A percentile compares a stretch with the other conserved stretches of the same genome.
These are phyloP conservation scores for Ceratocystis eucalypticola DNA, from an alignment of 2,329 filamentous ascomycete genomes.

Conservation along the genomic window DNA sequence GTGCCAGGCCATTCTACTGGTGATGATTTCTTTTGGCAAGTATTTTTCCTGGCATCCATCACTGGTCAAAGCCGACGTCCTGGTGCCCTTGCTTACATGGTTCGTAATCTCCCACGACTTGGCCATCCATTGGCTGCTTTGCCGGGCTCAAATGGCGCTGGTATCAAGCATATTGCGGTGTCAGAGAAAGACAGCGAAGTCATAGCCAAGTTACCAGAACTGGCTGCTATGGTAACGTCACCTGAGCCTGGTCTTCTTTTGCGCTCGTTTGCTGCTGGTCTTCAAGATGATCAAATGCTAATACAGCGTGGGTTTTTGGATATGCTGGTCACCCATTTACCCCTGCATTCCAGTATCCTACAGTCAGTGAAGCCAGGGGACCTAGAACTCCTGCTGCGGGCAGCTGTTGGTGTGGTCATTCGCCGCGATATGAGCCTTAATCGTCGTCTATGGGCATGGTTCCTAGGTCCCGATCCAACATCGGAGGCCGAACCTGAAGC, in stretches of 20 bases:
- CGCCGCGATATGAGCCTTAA: slow-evolving; percentile 95
- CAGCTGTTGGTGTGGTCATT: slow-evolving; percentile 75
- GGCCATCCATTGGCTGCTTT: slow-evolving; percentile 31
- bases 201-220: slow-evolving; percentile 16
- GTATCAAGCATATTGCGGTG: slow-evolving; percentile 26
- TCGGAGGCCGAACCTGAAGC: slow-evolving; percentile 13
- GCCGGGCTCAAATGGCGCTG: slow-evolving; percentile 25
- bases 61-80: slow-evolving; percentile 74
- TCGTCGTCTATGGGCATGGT: slow-evolving; percentile 87
- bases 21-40: slow-evolving; percentile 95
- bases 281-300: slow-evolving; percentile 74
- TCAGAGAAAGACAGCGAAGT: slow-evolving; percentile 28
- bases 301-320: slow-evolving; percentile 93
- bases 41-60: slow-evolving; percentile 84
- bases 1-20: slow-evolving; percentile 43
- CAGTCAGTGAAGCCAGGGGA: slow-evolving; percentile 64
- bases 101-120: slow-evolving; percentile 60
- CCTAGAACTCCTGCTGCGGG: slow-evolving; percentile 65
- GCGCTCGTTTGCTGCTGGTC: slow-evolving; percentile 80
- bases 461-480: slow-evolving; percentile 65
- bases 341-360: slow-evolving; percentile 67
- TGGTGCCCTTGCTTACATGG: slow-evolving; percentile 76
- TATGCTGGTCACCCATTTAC: slow-evolving; percentile 77
- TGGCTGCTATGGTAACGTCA: slow-evolving; percentile 57
- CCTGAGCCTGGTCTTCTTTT: slow-evolving; percentile 86